A percentile compares a stretch with the other conserved stretches of the same genome.
phyloP scores from a whole-genome alignment of 2,329 filamentous ascomycete genomes.

The Epichloe sibirici region DNA sequence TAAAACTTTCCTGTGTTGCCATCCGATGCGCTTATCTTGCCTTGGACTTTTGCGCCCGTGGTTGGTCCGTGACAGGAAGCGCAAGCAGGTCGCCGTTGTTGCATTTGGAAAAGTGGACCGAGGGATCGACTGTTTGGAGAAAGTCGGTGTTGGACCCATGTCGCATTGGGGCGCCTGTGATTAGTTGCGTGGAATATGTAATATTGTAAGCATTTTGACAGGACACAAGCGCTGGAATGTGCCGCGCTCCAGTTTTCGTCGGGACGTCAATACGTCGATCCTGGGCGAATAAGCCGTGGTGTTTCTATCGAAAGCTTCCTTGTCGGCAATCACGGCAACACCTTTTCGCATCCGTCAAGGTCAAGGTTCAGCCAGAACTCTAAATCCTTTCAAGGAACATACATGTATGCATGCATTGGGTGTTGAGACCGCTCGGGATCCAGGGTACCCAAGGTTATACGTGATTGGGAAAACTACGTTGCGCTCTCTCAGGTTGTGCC shows the following conservation, averaged over 20 bases:
- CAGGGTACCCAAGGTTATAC: too few relatives aligned
- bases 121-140: not conserved
- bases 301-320: not conserved
- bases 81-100: not conserved
- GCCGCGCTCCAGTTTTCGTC: too few relatives aligned
- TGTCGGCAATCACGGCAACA: too few relatives aligned
- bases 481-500: too few relatives aligned
- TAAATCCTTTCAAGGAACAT: not conserved
- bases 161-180: not conserved
- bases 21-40: not conserved
- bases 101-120: not conserved
- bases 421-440: too few relatives aligned
- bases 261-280: not conserved
- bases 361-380: not conserved
- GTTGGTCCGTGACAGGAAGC: not conserved
- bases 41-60: not conserved
- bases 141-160: not conserved
- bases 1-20: not conserved
- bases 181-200: not conserved
- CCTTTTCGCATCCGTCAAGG: not conserved
- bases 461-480: too few relatives aligned
- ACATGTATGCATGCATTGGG: too few relatives aligned
- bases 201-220: not conserved
- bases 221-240: not conserved
- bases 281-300: not conserved